Percentiles rank a stretch among this genome's conserved stretches.
Evolutionary conservation across 768 basidiomycete genomes (phyloP).

Genomic region (Suillus americanus): DNA sequence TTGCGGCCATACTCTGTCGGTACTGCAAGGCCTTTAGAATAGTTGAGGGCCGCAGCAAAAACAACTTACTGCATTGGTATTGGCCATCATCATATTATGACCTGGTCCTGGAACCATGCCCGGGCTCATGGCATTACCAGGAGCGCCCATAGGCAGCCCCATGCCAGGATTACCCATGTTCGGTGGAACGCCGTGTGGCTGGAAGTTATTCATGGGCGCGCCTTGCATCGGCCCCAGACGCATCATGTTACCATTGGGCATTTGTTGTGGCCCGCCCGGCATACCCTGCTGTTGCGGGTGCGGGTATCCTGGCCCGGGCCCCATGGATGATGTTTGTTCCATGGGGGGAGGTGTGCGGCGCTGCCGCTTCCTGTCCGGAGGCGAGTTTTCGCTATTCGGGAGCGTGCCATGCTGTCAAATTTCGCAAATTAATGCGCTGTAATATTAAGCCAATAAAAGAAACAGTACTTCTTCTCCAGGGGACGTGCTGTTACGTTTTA

Average conservation of each 20-base stretch:
- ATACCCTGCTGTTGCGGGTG: slow-evolving; percentile 34
- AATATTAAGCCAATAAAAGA: slow-evolving; percentile 6
- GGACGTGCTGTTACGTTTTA: slow-evolving; percentile 60
- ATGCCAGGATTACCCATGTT: slow-evolving; percentile 32
- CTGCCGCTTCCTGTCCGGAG: slow-evolving; percentile 54
- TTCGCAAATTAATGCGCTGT: neutral
- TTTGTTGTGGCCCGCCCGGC: slow-evolving; percentile 37
- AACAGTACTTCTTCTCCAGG: slow-evolving; percentile 57
- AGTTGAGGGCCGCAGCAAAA: neutral
- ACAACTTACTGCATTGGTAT: slow-evolving; percentile 20
- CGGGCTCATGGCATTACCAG: slow-evolving; percentile 34
- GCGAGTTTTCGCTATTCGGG: slow-evolving; percentile 52
- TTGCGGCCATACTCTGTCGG: slow-evolving; percentile 36
- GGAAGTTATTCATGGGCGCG: slow-evolving; percentile 36
- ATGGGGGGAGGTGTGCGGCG: slow-evolving; percentile 48
- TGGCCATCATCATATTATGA: slow-evolving; percentile 34
- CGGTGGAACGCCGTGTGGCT: slow-evolving; percentile 27
- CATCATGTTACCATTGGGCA: slow-evolving; percentile 42
- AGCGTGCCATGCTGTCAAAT: slow-evolving; percentile 43
- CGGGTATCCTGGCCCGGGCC: slow-evolving; percentile 34
- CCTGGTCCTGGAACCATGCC: slow-evolving; percentile 34
- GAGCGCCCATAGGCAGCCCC: slow-evolving; percentile 32
- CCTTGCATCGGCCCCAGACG: slow-evolving; percentile 29
- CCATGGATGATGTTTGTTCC: slow-evolving; percentile 42
- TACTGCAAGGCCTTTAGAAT: slow-evolving; percentile 33